Base-by-base conservation (phyloP, 306 rosid genomes). In the Neltuma alba region DNA sequence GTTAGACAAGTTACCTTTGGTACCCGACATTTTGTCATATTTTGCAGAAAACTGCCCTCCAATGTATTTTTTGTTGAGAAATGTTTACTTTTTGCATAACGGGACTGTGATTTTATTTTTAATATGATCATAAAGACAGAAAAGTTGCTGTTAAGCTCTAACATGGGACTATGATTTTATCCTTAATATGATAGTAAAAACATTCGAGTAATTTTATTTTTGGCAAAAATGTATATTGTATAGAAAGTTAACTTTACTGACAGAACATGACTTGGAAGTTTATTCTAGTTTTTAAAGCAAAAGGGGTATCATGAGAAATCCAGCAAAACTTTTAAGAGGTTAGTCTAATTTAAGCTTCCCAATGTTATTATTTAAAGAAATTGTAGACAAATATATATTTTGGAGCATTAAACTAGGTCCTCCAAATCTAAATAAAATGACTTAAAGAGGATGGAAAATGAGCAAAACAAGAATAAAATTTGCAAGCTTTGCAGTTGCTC, bases 401-500 rank as follows among this genome's bases (percentile, higher is more conserved):
- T 31, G 47, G 36, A 63, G 21, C 61, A n/a, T 21, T 25, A 64
- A 33, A 64, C 28, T n/a, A 16, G 38, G 27, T 30, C 5, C 23
- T 20, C 30, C 60, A 48, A 72, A 72, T 36, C 30, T 33, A 78
- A 76, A 74, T 27, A 37, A 73, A 63, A 23, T 34, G 18, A 11
- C 34, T 25, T 11, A 4, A 73, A 15, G 31, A 31, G 78, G 54
- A 38, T 30, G 58, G 16, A 9, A 41, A 41, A 72, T 31, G 21
- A 31, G 54, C 9, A 30, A 70, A 41, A 72, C n/a, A 52, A 23
- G 9, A 72, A 18, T 11, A 31, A 54, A 25, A 37, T 72, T 73
- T 34, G 66, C 33, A 78, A 42, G 25, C 54, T 77, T 45, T n/a
- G n/a, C 21, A 44, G 45, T 6, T 54, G 79, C 75, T 65, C 37